Conservation (phyloP, 2,329 filamentous ascomycete species). For the Calonectria multiphialidica region DNA sequence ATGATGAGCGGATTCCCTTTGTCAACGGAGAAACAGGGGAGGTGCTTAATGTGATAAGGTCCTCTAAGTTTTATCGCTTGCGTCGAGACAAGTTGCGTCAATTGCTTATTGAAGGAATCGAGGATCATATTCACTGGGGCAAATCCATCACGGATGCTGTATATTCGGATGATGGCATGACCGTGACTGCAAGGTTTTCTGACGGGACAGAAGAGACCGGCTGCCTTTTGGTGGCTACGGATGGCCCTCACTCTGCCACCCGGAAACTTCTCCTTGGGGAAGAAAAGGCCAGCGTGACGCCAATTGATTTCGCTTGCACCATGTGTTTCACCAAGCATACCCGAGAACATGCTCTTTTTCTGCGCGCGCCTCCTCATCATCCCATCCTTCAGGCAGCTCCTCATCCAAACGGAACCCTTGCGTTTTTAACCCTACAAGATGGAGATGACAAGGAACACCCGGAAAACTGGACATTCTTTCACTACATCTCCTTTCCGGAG, state of each 20-base stretch:
- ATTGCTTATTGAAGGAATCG: neutral
- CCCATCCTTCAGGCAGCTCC: neutral
- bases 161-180: neutral
- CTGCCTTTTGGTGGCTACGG: neutral
- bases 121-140: neutral
- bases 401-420: neutral
- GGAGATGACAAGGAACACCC: neutral
- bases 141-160: neutral
- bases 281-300: neutral
- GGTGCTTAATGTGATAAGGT: neutral
- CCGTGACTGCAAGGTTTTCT: neutral
- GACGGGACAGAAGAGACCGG: neutral
- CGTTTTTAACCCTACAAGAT: neutral
- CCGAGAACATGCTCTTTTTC: neutral
- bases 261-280: neutral
- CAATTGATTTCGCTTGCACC: neutral
- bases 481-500: neutral
- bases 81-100: neutral
- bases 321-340: conserved; percentile 1
- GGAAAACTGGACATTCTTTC: neutral
- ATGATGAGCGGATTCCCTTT: neutral
- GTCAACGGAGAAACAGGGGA: neutral
- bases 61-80: neutral
- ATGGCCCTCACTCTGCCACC: neutral
- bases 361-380: neutral